Percentiles rank a stretch among this genome's conserved stretches.
These are phyloP conservation scores for Aspergillus conjunctus DNA, from an alignment of 495 filamentous ascomycete genomes.

Conservation along the genomic window DNA sequence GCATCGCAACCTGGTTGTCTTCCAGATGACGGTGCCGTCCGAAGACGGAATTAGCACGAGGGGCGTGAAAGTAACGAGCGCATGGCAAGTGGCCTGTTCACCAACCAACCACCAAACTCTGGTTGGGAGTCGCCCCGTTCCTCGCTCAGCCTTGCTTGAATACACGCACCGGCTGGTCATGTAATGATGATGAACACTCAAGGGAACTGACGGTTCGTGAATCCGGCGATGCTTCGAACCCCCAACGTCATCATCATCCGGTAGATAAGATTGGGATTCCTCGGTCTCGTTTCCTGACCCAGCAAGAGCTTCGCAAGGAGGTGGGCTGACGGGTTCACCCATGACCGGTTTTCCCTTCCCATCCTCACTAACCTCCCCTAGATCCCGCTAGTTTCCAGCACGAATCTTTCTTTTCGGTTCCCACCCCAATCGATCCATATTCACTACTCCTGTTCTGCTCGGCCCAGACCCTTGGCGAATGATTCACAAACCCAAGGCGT, in stretches of 20 bases:
- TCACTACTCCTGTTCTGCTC: not conserved
- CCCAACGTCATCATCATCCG: slow-evolving; percentile 8
- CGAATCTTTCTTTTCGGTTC: not conserved
- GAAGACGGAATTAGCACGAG: not conserved
- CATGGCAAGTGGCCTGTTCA: too few relatives aligned
- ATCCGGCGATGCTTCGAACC: not conserved
- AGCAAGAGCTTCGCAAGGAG: not conserved
- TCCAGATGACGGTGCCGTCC: not conserved
- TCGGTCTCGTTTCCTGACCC: not conserved
- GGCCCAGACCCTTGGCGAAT: slow-evolving; percentile 9
- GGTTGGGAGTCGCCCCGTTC: not conserved
- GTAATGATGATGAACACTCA: not conserved
- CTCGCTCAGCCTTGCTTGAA: not conserved
- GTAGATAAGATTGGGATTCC: slow-evolving; percentile 1
- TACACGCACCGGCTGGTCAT: too few relatives aligned
- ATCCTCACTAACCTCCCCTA: not conserved
- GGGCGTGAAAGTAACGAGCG: not conserved
- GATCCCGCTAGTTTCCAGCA: not conserved
- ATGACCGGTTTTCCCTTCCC: not conserved
- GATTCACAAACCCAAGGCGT: slow-evolving; percentile 11
- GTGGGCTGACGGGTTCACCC: not conserved
- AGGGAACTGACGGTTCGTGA: not conserved
- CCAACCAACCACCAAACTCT: too few relatives aligned
- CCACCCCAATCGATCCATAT: not conserved
- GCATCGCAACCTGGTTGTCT: too few relatives aligned